Conservation (phyloP, 1,284 basidiomycete species). For the Exsudoporus floridanus region DNA sequence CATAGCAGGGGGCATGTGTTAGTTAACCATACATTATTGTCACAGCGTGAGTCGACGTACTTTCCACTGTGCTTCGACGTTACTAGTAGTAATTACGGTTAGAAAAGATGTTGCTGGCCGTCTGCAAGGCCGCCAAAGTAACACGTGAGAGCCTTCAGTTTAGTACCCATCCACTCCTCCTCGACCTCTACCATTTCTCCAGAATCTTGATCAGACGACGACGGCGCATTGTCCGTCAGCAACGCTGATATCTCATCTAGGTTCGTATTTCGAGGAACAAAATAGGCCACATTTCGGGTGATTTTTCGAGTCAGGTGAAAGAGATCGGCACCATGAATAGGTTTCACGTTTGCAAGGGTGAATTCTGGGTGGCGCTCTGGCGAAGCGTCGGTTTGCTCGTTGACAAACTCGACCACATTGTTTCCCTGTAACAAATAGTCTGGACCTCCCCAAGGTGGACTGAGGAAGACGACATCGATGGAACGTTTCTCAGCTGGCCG, state of each 20-base stretch:
- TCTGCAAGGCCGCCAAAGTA: constrained; percentile 74
- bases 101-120: constrained; percentile 65
- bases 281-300: constrained; percentile 85
- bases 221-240: constrained; percentile 20
- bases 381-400: constrained; percentile 11
- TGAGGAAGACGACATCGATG: constrained; percentile 88
- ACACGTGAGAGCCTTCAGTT: constrained; percentile 81
- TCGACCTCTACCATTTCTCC: constrained; percentile 73
- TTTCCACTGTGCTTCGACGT: neutral
- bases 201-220: constrained; percentile 13
- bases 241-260: constrained; percentile 73
- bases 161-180: constrained; percentile 85
- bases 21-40: neutral
- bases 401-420: constrained; percentile 11
- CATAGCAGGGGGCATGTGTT: neutral
- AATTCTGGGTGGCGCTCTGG: constrained; percentile 53
- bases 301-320: constrained; percentile 71
- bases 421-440: constrained; percentile 53
- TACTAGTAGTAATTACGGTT: neutral
- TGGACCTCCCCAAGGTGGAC: constrained; percentile 91
- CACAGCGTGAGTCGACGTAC: neutral
- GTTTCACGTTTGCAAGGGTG: constrained; percentile 69
- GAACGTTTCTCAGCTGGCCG: constrained; percentile 38
- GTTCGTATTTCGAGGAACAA: constrained; percentile 82
- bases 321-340: constrained; percentile 79